A percentile compares a stretch with the other conserved stretches of the same genome.
These are phyloP conservation scores for Nitzschia putrida DNA, from an alignment of 108 stramenopile species.

Conservation along the genomic window DNA sequence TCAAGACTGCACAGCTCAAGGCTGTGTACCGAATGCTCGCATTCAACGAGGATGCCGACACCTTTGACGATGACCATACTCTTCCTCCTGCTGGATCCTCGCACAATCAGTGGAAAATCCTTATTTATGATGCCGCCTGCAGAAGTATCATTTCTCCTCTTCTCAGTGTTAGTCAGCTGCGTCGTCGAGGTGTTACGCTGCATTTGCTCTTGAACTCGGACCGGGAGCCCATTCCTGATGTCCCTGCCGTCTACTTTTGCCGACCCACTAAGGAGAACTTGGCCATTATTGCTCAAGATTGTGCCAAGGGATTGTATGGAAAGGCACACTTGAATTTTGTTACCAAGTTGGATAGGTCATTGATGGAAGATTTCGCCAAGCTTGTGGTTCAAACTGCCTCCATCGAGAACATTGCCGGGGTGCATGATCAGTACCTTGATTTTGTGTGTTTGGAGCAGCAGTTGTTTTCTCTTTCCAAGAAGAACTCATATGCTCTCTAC, in stretches of 20 bases:
- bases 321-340: constrained; percentile 86
- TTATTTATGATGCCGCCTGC: constrained; percentile 94
- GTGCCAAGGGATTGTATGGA: constrained; percentile 72
- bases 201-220: constrained; percentile 90
- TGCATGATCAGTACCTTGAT: constrained; percentile 94
- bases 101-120: constrained; percentile 95
- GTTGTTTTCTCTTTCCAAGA: constrained; percentile 83
- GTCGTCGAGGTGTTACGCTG: constrained; percentile 94
- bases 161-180: constrained; percentile 89
- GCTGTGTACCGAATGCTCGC: constrained; percentile 82
- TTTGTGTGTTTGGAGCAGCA: constrained; percentile 89
- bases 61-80: constrained; percentile 39
- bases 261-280: constrained; percentile 91
- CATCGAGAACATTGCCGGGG: constrained; percentile 71
- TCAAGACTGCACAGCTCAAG: constrained; percentile 75
- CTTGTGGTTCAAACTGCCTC: constrained; percentile 82
- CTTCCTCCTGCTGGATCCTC: constrained; percentile 63
- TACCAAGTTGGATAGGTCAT: constrained; percentile 77
- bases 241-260: constrained; percentile 96
- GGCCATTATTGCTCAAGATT: constrained; percentile 86
- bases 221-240: constrained; percentile 94
- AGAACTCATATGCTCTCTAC: constrained; percentile 80
- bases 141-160: constrained; percentile 96
- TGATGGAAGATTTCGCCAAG: constrained; percentile 95
- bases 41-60: constrained; percentile 55